phyloP scores from a whole-genome alignment of 768 basidiomycete genomes.

The Auricularia sp. region DNA sequence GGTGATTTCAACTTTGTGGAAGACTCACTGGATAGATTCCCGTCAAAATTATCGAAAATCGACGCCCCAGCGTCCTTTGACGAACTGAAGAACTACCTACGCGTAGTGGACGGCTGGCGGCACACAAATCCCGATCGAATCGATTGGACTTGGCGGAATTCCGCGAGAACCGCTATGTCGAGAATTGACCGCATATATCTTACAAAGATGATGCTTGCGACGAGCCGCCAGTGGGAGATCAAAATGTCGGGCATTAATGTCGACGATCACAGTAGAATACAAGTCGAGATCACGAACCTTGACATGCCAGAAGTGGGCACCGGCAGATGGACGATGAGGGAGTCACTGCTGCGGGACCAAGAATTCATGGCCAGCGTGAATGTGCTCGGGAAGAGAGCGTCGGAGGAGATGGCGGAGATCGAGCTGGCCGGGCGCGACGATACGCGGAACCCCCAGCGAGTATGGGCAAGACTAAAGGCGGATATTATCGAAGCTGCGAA shows the following conservation, averaged over 20 bases:
- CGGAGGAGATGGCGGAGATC: too few relatives aligned
- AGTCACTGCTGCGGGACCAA: not conserved
- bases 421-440: too few relatives aligned
- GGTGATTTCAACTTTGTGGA: slow-evolving; percentile 17
- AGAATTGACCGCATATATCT: not conserved
- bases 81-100: not conserved
- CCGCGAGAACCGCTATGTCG: not conserved
- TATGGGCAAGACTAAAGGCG: too few relatives aligned
- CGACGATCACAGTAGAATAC: not conserved
- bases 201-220: not conserved
- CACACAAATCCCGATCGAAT: not conserved
- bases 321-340: not conserved
- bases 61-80: not conserved
- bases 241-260: not conserved
- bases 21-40: slow-evolving; percentile 13
- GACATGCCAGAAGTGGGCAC: not conserved
- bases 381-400: too few relatives aligned
- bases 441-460: too few relatives aligned
- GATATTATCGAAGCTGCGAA: too few relatives aligned
- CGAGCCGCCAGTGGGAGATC: not conserved
- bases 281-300: not conserved
- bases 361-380: not conserved
- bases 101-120: not conserved
- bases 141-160: not conserved
- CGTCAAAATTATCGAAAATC: not conserved